These are phyloP conservation scores for Coemansia sp. DNA, from an alignment of 192 early-diverging fungal genomes.

Conservation along the genomic window DNA sequence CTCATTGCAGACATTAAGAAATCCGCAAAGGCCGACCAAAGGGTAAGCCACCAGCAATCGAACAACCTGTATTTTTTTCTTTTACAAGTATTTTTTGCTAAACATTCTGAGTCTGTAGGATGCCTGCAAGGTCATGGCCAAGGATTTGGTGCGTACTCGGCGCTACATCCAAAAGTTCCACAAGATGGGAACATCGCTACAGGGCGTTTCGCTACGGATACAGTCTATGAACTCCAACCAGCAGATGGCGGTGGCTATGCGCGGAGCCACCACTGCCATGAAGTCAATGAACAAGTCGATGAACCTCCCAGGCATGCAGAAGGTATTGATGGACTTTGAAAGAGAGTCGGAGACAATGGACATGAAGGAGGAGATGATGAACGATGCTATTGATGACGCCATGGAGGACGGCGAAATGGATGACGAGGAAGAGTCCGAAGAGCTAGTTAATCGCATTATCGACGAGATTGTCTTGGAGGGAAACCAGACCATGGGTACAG, in stretches of 20 bases:
- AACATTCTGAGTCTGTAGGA: constrained; percentile 15
- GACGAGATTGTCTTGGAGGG: constrained; percentile 93
- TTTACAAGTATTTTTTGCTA: neutral
- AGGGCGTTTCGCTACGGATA: constrained; percentile 78
- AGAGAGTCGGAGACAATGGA: constrained; percentile 95
- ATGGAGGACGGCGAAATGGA: constrained; percentile 88
- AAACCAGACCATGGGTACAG: constrained; percentile 43
- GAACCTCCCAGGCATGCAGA: constrained; percentile 92
- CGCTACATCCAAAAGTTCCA: constrained; percentile 96
- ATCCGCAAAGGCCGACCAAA: constrained; percentile 87
- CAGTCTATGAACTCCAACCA: constrained; percentile 93
- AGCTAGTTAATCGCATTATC: constrained; percentile 90
- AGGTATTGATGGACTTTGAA: constrained; percentile 99
- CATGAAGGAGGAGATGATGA: constrained; percentile 99
- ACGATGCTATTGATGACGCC: constrained; percentile 94
- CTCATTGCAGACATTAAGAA: constrained; percentile 93
- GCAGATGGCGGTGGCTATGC: constrained; percentile 95
- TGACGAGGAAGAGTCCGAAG: constrained; percentile 89
- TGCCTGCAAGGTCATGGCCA: constrained; percentile 96
- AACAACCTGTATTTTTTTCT: neutral
- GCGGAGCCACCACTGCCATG: constrained; percentile 95
- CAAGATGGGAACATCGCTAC: constrained; percentile 93
- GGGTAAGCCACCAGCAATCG: constrained; percentile 59
- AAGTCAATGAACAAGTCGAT: constrained; percentile 92
- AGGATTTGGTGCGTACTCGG: constrained; percentile 94